phyloP scores from a whole-genome alignment of 352 stramenopile genomes.

The Elongisporangium anandrum region DNA sequence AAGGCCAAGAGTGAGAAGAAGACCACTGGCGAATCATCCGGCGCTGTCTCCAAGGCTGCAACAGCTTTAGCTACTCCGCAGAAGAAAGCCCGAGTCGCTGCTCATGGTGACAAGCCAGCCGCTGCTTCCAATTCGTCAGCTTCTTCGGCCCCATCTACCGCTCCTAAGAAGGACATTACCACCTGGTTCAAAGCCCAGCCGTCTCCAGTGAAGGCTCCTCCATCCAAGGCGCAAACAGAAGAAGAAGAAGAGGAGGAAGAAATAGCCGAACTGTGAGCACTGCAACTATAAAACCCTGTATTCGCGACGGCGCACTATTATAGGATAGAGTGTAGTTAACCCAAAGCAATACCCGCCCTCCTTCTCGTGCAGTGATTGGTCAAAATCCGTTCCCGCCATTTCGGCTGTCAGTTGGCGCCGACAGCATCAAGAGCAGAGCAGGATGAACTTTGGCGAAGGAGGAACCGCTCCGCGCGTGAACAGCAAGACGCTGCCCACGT shows the following conservation, averaged over 20 bases:
- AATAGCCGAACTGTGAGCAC: neutral
- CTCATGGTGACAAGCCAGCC: neutral
- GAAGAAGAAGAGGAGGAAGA: neutral
- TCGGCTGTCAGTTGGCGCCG: neutral
- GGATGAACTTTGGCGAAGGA: slow-evolving; percentile 48
- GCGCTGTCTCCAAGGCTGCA: slow-evolving; percentile 2
- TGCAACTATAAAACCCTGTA: neutral
- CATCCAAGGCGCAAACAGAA: neutral
- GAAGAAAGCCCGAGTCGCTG: neutral
- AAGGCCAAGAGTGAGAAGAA: slow-evolving; percentile 7
- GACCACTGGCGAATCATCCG: slow-evolving; percentile 3
- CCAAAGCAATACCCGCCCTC: neutral
- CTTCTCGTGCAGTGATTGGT: neutral
- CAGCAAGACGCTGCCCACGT: slow-evolving; percentile 63
- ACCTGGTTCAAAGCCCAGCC: slow-evolving; percentile 20
- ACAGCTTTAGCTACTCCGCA: neutral
- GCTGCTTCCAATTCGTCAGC: neutral
- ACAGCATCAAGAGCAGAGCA: neutral
- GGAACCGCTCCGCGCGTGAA: slow-evolving; percentile 81
- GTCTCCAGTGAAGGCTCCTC: neutral
- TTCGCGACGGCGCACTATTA: neutral
- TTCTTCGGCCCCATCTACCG: slow-evolving; percentile 7
- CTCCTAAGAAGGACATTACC: slow-evolving; percentile 21
- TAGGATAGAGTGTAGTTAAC: neutral
- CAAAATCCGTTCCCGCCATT: neutral